A percentile compares a stretch with the other conserved stretches of the same genome.
These are phyloP conservation scores for Intubia oerlemansii DNA, from an alignment of 2,329 filamentous ascomycete species.

Conservation along the genomic window DNA sequence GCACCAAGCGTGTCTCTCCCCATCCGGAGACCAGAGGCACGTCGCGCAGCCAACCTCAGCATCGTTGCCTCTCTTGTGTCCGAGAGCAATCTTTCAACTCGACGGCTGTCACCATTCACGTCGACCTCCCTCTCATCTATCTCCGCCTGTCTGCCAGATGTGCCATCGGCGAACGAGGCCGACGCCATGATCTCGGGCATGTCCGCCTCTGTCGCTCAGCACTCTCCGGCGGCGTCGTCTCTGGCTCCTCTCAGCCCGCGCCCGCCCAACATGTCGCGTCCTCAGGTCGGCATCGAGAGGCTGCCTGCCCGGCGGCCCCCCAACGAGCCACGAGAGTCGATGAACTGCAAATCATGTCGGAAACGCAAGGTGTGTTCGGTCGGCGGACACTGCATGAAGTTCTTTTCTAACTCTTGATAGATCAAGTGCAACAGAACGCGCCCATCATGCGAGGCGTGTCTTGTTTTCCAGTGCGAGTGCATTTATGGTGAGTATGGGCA, in stretches of 20 bases:
- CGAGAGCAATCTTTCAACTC: too few species aligned
- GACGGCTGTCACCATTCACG: too few species aligned
- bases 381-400: too few species aligned
- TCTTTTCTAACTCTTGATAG: constrained; percentile 22
- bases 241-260: constrained; percentile 16
- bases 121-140: too few species aligned
- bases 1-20: too few species aligned
- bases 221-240: constrained; percentile 20
- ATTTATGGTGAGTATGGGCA: too few species aligned
- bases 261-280: constrained; percentile 41
- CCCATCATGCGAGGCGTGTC: constrained; percentile 72
- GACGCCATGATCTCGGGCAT: too few species aligned
- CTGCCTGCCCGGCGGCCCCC: constrained; percentile 48
- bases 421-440: constrained; percentile 82
- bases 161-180: too few species aligned
- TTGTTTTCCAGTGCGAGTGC: constrained; percentile 73
- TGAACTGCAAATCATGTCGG: constrained; percentile 90
- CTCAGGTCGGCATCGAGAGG: constrained; percentile 64
- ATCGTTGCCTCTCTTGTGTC: too few species aligned
- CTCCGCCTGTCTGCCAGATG: too few species aligned
- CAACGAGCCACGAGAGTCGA: constrained; percentile 65
- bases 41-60: too few species aligned
- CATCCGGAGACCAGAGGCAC: too few species aligned
- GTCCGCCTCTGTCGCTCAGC: constrained; percentile 18
- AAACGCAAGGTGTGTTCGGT: constrained; percentile 55